phyloP scores from a whole-genome alignment of 345 rosid species.

The Camelina neglecta region DNA sequence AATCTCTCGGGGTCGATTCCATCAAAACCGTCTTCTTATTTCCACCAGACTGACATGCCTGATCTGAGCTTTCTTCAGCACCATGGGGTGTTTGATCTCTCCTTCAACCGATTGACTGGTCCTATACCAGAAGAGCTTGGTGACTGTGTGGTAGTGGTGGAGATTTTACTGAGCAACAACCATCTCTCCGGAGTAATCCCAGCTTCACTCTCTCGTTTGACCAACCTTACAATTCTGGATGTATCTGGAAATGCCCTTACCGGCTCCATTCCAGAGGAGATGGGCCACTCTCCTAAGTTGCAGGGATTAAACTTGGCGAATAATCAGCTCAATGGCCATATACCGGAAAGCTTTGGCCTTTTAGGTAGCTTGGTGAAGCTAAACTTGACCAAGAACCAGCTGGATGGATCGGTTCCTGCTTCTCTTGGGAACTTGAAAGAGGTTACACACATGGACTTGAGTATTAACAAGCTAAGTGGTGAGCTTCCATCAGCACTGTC shows the following conservation, averaged over 20 bases:
- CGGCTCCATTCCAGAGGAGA: conserved; percentile 67
- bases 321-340: conserved; percentile 67
- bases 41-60: conserved; percentile 66
- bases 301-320: conserved; percentile 83
- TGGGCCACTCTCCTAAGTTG: conserved; percentile 64
- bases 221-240: conserved; percentile 76
- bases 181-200: conserved; percentile 78
- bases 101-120: conserved; percentile 71
- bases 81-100: conserved; percentile 77
- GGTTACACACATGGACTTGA: conserved; percentile 81
- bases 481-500: conserved; percentile 67
- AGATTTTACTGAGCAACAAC: conserved; percentile 71
- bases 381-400: conserved; percentile 67
- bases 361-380: conserved; percentile 76
- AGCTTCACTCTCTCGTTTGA: conserved; percentile 62
- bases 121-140: conserved; percentile 75
- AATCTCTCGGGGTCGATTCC: conserved; percentile 80
- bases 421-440: conserved; percentile 73
- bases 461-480: conserved; percentile 65
- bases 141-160: conserved; percentile 65
- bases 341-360: conserved; percentile 71
- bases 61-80: conserved; percentile 85
- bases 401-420: conserved; percentile 63
- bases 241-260: conserved; percentile 68
- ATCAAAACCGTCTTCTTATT: conserved; percentile 61